Evolutionary conservation across 2,329 filamentous ascomycete species (phyloP), one percentile per base, ranked within the genome.

Genomic region (Calcarisporium arbuscula): DNA sequence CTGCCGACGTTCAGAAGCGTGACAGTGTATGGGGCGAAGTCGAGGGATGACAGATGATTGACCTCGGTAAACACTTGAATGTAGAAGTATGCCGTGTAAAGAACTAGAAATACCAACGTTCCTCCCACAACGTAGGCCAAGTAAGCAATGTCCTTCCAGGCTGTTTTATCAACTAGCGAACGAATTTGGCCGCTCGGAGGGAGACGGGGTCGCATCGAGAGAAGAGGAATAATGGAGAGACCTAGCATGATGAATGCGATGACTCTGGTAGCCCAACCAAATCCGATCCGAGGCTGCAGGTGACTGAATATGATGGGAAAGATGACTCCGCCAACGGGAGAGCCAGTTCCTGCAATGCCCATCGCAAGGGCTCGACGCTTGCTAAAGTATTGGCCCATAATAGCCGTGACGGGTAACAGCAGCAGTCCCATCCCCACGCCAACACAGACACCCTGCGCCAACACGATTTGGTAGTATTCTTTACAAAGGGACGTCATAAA

Each of bases 261-360:
- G 1, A 69, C 62, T 1, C 76, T 63, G 16, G 75, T 64, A 0
- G 76, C 76, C 72, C 74, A 79, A 0, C 65, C 62, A 47, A 78
- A 80, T 2, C 77, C 77, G 5, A 78, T 53, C n/a, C 57, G 59
- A 0, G 73, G 72, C 3, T 77, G 56, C 4, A 79, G 50, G 31
- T 72, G 63, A 44, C 62, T 55, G 4, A 68, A 57, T 6, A 69
- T 57, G 2, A 70, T 63, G 0, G 77, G 76, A 47, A 75, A 81
- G 5, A 80, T 61, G n/a, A 78, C 52, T 0, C 75, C 75, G 2
- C 77, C 77, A 0, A 69, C 67, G 1, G 68, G 67, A 15, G 71
- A 72, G 2, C 77, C 77, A 0, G 57, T 45, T 0, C 55, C 45
- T 1, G 55, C 52, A 3, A 64, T 40, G 0, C 60, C 59, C 5